These are phyloP conservation scores for Dactylella cylindrospora DNA, from an alignment of 2,329 filamentous ascomycete species.

Conservation along the genomic window DNA sequence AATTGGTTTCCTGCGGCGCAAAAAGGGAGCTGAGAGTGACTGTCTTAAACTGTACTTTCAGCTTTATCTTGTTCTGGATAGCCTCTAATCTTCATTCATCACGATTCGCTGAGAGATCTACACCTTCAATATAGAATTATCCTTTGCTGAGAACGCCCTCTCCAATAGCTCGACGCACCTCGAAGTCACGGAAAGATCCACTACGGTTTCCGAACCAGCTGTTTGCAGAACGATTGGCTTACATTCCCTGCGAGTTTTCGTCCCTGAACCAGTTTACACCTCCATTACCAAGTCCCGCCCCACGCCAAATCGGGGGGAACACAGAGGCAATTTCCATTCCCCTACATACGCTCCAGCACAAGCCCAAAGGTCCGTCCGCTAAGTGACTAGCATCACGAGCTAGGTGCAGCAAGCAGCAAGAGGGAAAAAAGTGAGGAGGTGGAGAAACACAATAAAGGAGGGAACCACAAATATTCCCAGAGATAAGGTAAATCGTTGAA, in stretches of 20 bases:
- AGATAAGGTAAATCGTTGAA: slow-evolving; percentile 24
- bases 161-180: slow-evolving; percentile 33
- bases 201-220: slow-evolving; percentile 32
- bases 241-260: slow-evolving; percentile 40
- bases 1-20: neutral
- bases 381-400: slow-evolving; percentile 39
- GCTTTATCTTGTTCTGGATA: slow-evolving; percentile 12
- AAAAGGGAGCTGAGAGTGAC: slow-evolving; percentile 13
- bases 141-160: slow-evolving; percentile 3
- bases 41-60: slow-evolving; percentile 19
- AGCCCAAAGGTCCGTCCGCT: slow-evolving; percentile 38
- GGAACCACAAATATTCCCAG: slow-evolving; percentile 12
- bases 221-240: slow-evolving; percentile 44
- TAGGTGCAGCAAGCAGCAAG: slow-evolving; percentile 23
- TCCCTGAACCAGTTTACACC: slow-evolving; percentile 42
- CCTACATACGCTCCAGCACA: slow-evolving; percentile 3
- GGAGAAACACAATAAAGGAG: slow-evolving; percentile 24
- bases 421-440: slow-evolving; percentile 43
- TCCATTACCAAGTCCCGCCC: slow-evolving; percentile 27
- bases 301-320: slow-evolving; percentile 36
- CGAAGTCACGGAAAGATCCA: slow-evolving; percentile 27
- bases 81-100: slow-evolving; percentile 32
- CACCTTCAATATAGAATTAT: neutral
- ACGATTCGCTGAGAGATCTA: slow-evolving; percentile 14
- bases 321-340: too few species aligned